Base-by-base conservation (phyloP, 345 rosid species). In the Aquilaria malaccensis region DNA sequence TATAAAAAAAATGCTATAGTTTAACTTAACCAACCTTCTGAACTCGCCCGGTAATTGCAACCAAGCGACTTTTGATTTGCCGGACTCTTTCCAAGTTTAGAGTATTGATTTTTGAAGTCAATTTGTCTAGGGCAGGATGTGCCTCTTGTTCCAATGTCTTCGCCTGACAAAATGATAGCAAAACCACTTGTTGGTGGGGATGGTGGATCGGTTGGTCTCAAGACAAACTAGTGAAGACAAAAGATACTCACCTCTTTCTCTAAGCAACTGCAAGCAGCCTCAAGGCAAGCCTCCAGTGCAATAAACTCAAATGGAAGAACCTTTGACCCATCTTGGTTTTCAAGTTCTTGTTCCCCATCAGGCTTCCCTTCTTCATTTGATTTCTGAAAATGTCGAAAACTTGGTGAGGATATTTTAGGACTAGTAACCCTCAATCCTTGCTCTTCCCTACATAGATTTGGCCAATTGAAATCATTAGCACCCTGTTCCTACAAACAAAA, bases 71-170 rank as follows among this genome's bases (percentile, higher is more conserved):
- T 76, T 86, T 86, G 46, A 86, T 81, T 70, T 83, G 92, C 6
- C 85, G 82, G 45, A 86, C 92, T 22, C 79, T 78, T 68, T 85
- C 92, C 57, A 86, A 70, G 68, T 81, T 86, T 71, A 83, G 88
- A 51, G 92, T 83, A 73, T 85, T 83, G 60, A 85, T 83, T 69
- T 86, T 83, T 62, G 92, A 83, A 62, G 87, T 86, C 69, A 86
- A 78, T 75, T 77, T 83, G 67, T 86, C 89, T 49, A 86, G 70
- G 10, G 92, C 86, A 3, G 89, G 92, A 72, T 83, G 85, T 29
- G 89, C 82, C 77, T 86, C 86, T 64, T 30, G 78, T 74, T 86
- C 92, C 50, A 86, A 68, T 45, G 85, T 79, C 66, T 62, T 83
- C 9, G 89, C 84, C 89, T 83, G 68, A 51, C 30, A 61, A 72